phyloP scores from a whole-genome alignment of 192 early-diverging fungal genomes.

The Paraglomus occultum region DNA sequence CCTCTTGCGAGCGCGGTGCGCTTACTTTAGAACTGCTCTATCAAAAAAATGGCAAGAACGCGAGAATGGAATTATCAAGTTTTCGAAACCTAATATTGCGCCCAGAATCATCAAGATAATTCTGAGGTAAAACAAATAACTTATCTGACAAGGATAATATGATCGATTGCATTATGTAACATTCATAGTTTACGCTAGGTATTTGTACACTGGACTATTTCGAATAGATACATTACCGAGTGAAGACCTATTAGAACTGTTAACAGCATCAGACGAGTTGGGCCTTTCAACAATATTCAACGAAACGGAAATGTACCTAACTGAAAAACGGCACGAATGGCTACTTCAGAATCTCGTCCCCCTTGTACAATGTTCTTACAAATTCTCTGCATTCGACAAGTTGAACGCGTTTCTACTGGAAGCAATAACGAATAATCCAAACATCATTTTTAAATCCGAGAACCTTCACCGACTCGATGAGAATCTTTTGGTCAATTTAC shows the following conservation, averaged over 20 bases:
- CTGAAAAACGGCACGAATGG: conserved; percentile 24
- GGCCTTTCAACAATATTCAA: conserved; percentile 2
- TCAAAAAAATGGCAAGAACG: conserved; percentile 1
- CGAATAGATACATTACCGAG: neutral
- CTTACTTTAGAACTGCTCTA: conserved; percentile 12
- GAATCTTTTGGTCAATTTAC: neutral
- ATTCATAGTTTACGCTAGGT: neutral
- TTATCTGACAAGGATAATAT: too few species aligned
- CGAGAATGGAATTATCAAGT: conserved; percentile 7
- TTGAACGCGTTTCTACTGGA: too few species aligned
- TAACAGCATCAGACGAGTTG: conserved; percentile 17
- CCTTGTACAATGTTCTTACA: neutral
- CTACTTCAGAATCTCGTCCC: conserved; percentile 12
- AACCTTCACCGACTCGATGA: neutral
- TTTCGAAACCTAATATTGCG: conserved; percentile 18
- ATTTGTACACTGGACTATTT: conserved; percentile 7
- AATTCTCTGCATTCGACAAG: too few species aligned
- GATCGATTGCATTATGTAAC: neutral
- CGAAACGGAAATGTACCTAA: conserved; percentile 5
- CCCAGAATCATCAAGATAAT: conserved; percentile 15
- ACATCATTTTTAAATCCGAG: neutral
- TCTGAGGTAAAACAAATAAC: neutral
- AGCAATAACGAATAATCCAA: neutral
- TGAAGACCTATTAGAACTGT: conserved; percentile 2
- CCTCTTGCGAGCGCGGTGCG: neutral